A percentile compares a stretch with the other conserved stretches of the same genome.
Evolutionary conservation across 2,329 filamentous ascomycete species (phyloP).

Genomic region (Acephala macrosclerotiorum): DNA sequence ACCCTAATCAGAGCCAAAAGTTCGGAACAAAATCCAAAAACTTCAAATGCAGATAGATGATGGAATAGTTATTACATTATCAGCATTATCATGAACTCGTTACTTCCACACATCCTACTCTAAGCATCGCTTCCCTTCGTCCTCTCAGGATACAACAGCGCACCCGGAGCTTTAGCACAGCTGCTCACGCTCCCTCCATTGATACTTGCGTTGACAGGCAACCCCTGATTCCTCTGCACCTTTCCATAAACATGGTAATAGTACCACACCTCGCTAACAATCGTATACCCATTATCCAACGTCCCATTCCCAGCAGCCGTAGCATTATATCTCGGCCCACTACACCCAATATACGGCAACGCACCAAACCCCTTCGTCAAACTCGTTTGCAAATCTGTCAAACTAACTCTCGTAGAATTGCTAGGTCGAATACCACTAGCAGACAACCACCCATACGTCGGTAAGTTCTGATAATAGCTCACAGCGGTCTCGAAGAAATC

Average conservation of each 20-base stretch:
- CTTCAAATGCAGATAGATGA: neutral
- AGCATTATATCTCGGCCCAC: conserved; percentile 65
- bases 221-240: conserved; percentile 58
- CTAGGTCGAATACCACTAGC: conserved; percentile 61
- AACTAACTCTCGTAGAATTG: conserved; percentile 63
- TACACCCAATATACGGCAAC: conserved; percentile 67
- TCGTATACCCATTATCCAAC: conserved; percentile 62
- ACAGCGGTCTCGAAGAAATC: conserved; percentile 70
- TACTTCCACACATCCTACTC: neutral
- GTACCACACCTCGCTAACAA: conserved; percentile 71
- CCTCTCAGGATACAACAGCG: conserved; percentile 62
- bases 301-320: conserved; percentile 63
- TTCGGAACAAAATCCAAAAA: neutral
- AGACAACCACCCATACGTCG: conserved; percentile 67
- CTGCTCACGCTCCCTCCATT: conserved; percentile 58
- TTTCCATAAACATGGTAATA: conserved; percentile 66
- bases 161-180: conserved; percentile 61
- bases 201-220: conserved; percentile 48
- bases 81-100: conserved; percentile 11
- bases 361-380: conserved; percentile 59
- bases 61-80: neutral
- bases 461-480: conserved; percentile 62
- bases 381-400: conserved; percentile 58
- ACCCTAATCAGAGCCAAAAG: neutral
- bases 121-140: conserved; percentile 44